Evolutionary conservation across 2,329 filamentous ascomycete genomes (phyloP).

Genomic region (Huntiella bhutanensis): DNA sequence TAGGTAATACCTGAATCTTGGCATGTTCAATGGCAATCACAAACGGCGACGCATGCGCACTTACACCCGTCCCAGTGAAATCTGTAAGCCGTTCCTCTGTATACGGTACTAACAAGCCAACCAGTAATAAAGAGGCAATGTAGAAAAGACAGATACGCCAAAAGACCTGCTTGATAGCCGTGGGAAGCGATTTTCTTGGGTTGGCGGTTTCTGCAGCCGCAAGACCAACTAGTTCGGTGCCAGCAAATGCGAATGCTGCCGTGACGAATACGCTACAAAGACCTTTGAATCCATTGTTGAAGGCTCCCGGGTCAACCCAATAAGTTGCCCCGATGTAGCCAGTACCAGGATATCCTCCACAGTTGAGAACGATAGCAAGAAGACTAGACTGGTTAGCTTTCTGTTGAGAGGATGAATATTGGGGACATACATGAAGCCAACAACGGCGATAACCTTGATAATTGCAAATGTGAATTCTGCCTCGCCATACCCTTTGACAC

Average conservation of each 20-base stretch:
- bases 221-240: conserved; percentile 58
- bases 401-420: neutral
- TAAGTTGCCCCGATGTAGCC: conserved; percentile 65
- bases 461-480: conserved; percentile 77
- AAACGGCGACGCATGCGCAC: conserved; percentile 69
- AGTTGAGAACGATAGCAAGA: conserved; percentile 69
- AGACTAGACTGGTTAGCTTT: conserved; percentile 31
- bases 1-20: conserved; percentile 62
- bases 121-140: conserved; percentile 59
- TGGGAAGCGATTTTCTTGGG: conserved; percentile 63
- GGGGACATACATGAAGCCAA: conserved; percentile 60
- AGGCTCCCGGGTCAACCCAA: conserved; percentile 68
- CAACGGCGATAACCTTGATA: conserved; percentile 68
- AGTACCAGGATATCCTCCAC: conserved; percentile 52
- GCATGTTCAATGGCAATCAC: conserved; percentile 82
- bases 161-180: conserved; percentile 82
- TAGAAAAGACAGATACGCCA: conserved; percentile 91
- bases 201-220: conserved; percentile 65
- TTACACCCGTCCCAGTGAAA: conserved; percentile 24
- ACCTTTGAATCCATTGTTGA: conserved; percentile 70
- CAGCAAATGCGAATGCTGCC: conserved; percentile 57
- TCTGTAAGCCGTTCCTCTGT: conserved; percentile 25
- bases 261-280: conserved; percentile 61
- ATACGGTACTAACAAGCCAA: conserved; percentile 69
- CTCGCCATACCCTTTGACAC: conserved; percentile 75